Conservation (phyloP, 345 rosid species). For the Salix dunnii region DNA sequence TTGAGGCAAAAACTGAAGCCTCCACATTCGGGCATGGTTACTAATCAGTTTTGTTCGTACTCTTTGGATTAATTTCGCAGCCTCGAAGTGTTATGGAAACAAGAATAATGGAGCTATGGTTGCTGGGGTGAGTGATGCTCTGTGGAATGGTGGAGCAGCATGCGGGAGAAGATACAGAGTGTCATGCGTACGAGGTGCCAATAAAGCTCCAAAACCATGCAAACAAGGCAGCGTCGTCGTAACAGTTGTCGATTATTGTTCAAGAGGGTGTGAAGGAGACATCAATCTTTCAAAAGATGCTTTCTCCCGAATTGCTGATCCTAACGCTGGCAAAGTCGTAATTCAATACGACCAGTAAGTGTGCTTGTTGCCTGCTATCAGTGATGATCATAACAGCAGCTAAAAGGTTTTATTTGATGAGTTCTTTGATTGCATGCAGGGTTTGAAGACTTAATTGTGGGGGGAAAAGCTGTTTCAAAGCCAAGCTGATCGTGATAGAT, state of each 20-base stretch:
- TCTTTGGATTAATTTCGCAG: conserved; percentile 13
- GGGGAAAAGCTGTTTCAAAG: not conserved
- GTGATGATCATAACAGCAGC: not conserved
- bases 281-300: conserved; percentile 33
- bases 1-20: not conserved
- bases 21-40: not conserved
- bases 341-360: conserved; percentile 28
- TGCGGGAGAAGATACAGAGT: conserved; percentile 44
- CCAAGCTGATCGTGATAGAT: not conserved
- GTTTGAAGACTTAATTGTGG: not conserved
- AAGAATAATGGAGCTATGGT: conserved; percentile 30
- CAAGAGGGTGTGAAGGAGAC: conserved; percentile 6
- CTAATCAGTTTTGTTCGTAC: not conserved
- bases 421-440: not conserved
- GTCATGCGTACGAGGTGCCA: conserved; percentile 36
- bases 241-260: conserved; percentile 20
- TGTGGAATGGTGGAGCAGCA: conserved; percentile 43
- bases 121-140: conserved; percentile 46
- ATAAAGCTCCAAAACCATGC: conserved; percentile 21
- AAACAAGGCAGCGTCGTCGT: conserved; percentile 14
- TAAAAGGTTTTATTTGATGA: not conserved
- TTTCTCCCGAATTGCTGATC: conserved; percentile 29
- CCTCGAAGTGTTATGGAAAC: conserved; percentile 36
- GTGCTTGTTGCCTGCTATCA: too few relatives aligned
- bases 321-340: conserved; percentile 20